Base-by-base conservation (phyloP, 352 stramenopile genomes). In the Phytophthora ohioensis region DNA sequence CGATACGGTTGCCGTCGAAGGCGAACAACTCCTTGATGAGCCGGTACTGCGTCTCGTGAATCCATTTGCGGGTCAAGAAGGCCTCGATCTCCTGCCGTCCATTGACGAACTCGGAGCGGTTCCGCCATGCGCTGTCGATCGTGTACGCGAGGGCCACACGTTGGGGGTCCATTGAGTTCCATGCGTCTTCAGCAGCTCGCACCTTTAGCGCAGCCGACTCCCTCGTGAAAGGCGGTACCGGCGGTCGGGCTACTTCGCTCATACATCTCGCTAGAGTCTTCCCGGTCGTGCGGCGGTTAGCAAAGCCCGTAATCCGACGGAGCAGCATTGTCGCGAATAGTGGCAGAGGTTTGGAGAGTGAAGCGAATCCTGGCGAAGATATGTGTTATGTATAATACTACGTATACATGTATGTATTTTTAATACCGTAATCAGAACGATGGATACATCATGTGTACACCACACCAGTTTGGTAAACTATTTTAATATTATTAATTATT, bases 21-120 rank as follows among this genome's bases (percentile, higher is more conserved):
- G 88, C 80, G 67, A 95, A 97, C 8, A 96, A 75, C 67, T 98
- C 89, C 78, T 97, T 98, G 75, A 97, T 96, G 4, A 97, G 81
- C 7, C 87, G 88, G 67, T 97, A 97, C 61, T 97, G 78, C 12
- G 67, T 72, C 75, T 97, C 91, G 1, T 58, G 53, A 5, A 54
- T 62, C 91, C 91, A 97, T 69, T 97, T 97, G 54, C 57, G 63
- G 30, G 72, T 71, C 48, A 97, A 52, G 60, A 97, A 97, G 4
- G 67, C 73, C 55, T 90, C 77, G 52, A 98, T 92, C 52, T 96
- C 82, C 3, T 78, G 36, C 0, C 91, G 77, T 1, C 92, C 91
- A 38, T 69, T 88, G 21, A 98, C 48, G 35, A 98, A 97, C 56
- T 93, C 70, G 38, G 75, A 85, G 13, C 92, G 91, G 72, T 97